Conservation (phyloP, 441 rosid species). For the Erysimum pusillum region DNA sequence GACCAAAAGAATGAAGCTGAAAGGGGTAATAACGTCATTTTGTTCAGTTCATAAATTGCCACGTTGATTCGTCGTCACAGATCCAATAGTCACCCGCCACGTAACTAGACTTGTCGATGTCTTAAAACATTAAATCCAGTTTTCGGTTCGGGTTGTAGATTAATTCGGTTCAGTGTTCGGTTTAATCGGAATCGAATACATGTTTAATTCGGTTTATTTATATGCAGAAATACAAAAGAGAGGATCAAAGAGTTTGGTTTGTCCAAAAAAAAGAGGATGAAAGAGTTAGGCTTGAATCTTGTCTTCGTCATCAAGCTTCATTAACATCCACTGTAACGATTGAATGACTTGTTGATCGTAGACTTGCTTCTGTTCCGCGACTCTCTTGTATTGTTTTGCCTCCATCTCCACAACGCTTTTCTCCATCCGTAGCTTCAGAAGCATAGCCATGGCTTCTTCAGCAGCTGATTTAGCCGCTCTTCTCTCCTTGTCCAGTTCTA, state of each 20-base stretch:
- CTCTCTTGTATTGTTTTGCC: slow-evolving; percentile 65
- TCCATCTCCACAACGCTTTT: slow-evolving; percentile 68
- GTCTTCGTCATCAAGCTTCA: slow-evolving; percentile 52
- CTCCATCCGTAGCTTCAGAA: slow-evolving; percentile 75
- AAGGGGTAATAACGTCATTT: slow-evolving; percentile 32
- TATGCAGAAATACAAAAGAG: slow-evolving; percentile 16
- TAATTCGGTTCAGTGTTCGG: neutral
- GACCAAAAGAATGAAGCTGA: slow-evolving; percentile 2
- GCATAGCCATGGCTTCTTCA: slow-evolving; percentile 90
- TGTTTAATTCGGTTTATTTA: neutral
- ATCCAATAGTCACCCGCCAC: slow-evolving; percentile 40
- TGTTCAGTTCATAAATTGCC: neutral
- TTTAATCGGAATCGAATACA: slow-evolving; percentile 11
- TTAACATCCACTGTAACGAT: slow-evolving; percentile 61
- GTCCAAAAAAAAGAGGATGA: neutral
- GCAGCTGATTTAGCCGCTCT: slow-evolving; percentile 75
- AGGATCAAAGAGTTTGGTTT: neutral
- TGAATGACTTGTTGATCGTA: slow-evolving; percentile 66
- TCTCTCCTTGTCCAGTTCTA: slow-evolving; percentile 83
- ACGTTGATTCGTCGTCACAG: slow-evolving; percentile 22
- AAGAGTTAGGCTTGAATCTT: slow-evolving; percentile 22
- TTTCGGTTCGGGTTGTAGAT: neutral
- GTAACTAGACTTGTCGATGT: slow-evolving; percentile 13
- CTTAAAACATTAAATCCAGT: neutral
- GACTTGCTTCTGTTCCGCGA: slow-evolving; percentile 66